Evolutionary conservation across 371 early-diverging fungal species (phyloP), one percentile per base, ranked within the genome.

Genomic region (Syncephalastrum racemosum): DNA sequence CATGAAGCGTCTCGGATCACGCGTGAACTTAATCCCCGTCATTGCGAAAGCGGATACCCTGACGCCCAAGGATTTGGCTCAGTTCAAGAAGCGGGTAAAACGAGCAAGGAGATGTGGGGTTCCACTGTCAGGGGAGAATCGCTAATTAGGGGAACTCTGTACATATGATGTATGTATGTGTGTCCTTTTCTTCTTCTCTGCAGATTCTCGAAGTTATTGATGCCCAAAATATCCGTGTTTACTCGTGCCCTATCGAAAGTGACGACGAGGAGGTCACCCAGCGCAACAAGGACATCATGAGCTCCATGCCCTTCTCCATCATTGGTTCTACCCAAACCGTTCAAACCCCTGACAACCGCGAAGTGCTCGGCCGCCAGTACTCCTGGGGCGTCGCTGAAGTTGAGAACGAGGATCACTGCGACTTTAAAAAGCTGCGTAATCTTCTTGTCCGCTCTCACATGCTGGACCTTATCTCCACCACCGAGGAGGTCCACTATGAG

Each of bases 341-440:
- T 27, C 68, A 73, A 43, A 85, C 88, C 14, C 61, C 69, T n/a
- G 90, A 89, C 65, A 93, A 92, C 14, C 82, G 88, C 14, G 67
- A 71, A 25, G 92, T 92, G 48, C 86, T 87, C 41, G 98, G 96
- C 39, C 83, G 98, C 46, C 85, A 91, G 62, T 97, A 95, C 76
- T 77, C 87, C 2, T 97, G 98, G 96, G 98, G 98, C 58, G 87
- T 92, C 40, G 90, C 92, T 8, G 92, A 93, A 69, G 93, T 95
- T 18, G 95, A 96, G 60, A 91, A 92, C 58, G 93, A 95, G 59
- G 77, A 75, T 23, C 89, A 92, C 61, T 93, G 91, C 67, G 98
- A 97, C 68, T 95, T 96, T 68, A 87, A 85, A 60, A 93, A 94
- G 72, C 84, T 99, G 43, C 89, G 98, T 57, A 88, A 89, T 70